Base-by-base conservation (phyloP, 2,329 filamentous ascomycete genomes). In the Macrophomina phaseolina region DNA sequence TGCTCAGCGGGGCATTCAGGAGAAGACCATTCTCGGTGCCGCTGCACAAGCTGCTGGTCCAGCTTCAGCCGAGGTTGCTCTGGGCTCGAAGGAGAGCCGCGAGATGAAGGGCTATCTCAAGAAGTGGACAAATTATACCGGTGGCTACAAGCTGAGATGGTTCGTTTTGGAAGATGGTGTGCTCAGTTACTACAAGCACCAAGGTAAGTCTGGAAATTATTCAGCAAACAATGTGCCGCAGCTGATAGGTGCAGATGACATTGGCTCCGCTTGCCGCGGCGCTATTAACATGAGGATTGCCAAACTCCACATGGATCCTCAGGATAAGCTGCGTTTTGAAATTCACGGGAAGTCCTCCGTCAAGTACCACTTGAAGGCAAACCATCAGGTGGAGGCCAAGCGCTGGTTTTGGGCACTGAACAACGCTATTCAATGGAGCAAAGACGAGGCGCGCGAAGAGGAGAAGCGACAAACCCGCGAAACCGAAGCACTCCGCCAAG, bases 201-300 rank as follows among this genome's bases (percentile, higher is more conserved):
- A 99, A 81, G 85, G 85, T 86, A 76, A 64, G 75, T 67, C 23
- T 36, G 16, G 14, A 16, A 32, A 55, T 23, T 23, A 12, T 30
- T 23, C 45, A 11, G 58, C 49, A 4, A 23, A 14, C 1, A 23
- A 45, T n/a, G 7, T 58, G 32, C 40, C 40, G 40, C 32, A 30
- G 16, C 48, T 38, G 28, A 38, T 56, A 34, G 14, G 18, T 40
- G 32, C 11, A 83, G 95, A 99, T 76, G 95, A 99, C 77, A 92
- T 93, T 38, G 95, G 94, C 30, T 97, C 93, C 63, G 95, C 95
- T 66, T 99, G 95, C 77, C 93, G 95, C 69, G 95, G 95, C 67
- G 95, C 95, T 63, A 99, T 99, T 81, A 98, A 98, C 78, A 99
- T 99, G 94, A 91, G 91, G 68, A 99, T 99, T 71, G 95, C 95